Evolutionary conservation across 2,329 filamentous ascomycete species (phyloP), one percentile per base, ranked within the genome.

Genomic region (Aspergillus sp.): DNA sequence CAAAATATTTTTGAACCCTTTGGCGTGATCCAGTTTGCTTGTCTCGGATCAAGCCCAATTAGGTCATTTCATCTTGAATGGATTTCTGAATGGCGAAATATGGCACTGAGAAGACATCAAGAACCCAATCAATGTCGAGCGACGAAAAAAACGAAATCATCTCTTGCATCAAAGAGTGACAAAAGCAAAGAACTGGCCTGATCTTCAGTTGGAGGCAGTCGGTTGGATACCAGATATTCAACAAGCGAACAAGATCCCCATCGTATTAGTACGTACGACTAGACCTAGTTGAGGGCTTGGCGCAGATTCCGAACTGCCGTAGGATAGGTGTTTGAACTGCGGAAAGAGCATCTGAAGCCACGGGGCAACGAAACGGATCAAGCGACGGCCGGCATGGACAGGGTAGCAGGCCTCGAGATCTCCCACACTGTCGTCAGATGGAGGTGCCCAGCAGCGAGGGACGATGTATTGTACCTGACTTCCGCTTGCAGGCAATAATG

Each of bases 261-360:
- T 48, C 38, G 39, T 41, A 15, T 52, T n/a, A 48, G 38, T 22
- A 47, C 17, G 38, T 22, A 47, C 17, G 38, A n/a, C 58, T 62
- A 61, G 55, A 51, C 55, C 56, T n/a, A 39, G 18, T 54, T 38
- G 17, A 49, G 48, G 30, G 17, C 60, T 62, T 62, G 55, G 58
- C 58, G 50, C 58, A 57, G 50, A 43, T 51, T 38, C 58, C 53
- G 58, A 56, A 51, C 39, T 62, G 55, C 56, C 51, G 26, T 38
- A 53, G 26, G 26, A 30, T 4, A 30, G 26, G 26, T 30, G 8
- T 11, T 58, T 39, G 24, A 56, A 53, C 53, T 39, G 45, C 34
- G 39, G 42, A 39, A 53, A 49, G 39, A 39, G 26, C 24, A 48
- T 44, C 20, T 39, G 43, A 42, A 56, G 42, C 20, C 12, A 12